A percentile compares a stretch with the other conserved stretches of the same genome.
phyloP scores from a whole-genome alignment of 352 stramenopile species.

The Pythium oligandrum region DNA sequence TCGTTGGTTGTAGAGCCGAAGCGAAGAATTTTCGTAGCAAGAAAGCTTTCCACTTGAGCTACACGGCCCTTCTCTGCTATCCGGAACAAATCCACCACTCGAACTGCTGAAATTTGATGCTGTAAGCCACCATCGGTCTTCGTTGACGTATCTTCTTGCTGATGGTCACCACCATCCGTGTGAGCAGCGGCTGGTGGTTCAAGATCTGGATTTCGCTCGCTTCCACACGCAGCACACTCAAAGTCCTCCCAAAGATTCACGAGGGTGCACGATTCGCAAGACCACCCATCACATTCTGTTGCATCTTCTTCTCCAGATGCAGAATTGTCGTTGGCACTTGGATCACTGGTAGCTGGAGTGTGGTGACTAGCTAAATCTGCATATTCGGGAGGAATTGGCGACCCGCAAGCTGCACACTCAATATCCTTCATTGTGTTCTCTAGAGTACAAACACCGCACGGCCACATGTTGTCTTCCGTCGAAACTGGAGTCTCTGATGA shows the following conservation, averaged over 20 bases:
- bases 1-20: too few species aligned
- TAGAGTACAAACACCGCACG: slow-evolving; percentile 59
- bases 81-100: too few species aligned
- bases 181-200: slow-evolving; percentile 14
- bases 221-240: slow-evolving; percentile 50
- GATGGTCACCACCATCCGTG: not conserved
- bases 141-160: not conserved
- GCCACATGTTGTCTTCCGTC: slow-evolving; percentile 40
- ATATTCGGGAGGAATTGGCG: slow-evolving; percentile 45
- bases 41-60: too few species aligned
- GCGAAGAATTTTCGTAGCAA: too few species aligned
- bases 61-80: too few species aligned
- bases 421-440: slow-evolving; percentile 55
- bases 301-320: not conserved
- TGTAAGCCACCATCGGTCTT: too few species aligned
- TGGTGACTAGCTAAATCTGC: slow-evolving; percentile 5
- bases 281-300: slow-evolving; percentile 29
- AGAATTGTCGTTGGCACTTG: not conserved
- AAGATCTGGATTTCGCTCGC: slow-evolving; percentile 41
- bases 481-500: not conserved
- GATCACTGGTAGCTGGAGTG: not conserved
- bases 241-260: slow-evolving; percentile 49
- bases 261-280: slow-evolving; percentile 61
- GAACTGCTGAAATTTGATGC: too few species aligned
- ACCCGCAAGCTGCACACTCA: slow-evolving; percentile 63